phyloP scores from a whole-genome alignment of 2,329 filamentous ascomycete species.

The Beauveria brongniartii region DNA sequence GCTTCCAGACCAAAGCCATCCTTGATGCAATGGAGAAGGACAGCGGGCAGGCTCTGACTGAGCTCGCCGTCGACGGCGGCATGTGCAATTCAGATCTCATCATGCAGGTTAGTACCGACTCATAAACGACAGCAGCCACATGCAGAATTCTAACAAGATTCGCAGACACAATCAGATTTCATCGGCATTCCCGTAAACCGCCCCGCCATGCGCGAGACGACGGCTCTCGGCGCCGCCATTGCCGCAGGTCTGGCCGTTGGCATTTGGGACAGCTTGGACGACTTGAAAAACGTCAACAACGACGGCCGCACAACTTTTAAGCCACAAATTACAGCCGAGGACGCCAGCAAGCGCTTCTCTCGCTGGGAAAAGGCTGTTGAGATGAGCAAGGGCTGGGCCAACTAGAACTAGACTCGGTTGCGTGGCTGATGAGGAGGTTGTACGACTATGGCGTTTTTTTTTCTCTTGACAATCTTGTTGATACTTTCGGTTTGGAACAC shows the following conservation, averaged over 20 bases:
- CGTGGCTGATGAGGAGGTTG: neutral
- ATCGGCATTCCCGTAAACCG: constrained; percentile 72
- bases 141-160: constrained; percentile 30
- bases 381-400: constrained; percentile 68
- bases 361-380: constrained; percentile 70
- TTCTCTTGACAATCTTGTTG: neutral
- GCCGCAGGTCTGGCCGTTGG: constrained; percentile 71
- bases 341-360: constrained; percentile 55
- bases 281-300: constrained; percentile 63
- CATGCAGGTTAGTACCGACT: constrained; percentile 49
- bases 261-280: constrained; percentile 66
- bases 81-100: constrained; percentile 75
- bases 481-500: neutral
- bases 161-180: constrained; percentile 75
- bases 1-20: constrained; percentile 77
- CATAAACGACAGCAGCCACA: neutral
- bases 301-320: constrained; percentile 61
- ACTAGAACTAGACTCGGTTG: constrained; percentile 14
- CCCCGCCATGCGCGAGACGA: constrained; percentile 76
- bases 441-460: constrained; percentile 6
- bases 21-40: constrained; percentile 75
- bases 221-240: constrained; percentile 72
- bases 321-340: constrained; percentile 52
- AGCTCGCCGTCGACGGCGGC: constrained; percentile 75
- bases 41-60: constrained; percentile 61